Percentiles rank a stretch among this genome's conserved stretches.
These are phyloP conservation scores for Fusarium clavum DNA, from an alignment of 2,329 filamentous ascomycete genomes.

Conservation along the genomic window DNA sequence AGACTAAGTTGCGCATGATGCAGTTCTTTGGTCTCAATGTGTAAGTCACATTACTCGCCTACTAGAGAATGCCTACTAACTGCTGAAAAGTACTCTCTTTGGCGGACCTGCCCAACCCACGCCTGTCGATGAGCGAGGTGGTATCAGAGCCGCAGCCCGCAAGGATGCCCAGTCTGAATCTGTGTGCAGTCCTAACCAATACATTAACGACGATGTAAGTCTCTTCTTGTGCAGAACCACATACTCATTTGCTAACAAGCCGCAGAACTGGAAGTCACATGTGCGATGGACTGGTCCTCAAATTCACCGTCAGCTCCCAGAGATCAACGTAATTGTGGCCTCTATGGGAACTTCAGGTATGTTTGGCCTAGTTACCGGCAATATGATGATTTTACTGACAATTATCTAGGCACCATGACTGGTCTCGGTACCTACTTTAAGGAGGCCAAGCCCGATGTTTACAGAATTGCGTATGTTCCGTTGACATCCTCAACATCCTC, in stretches of 20 bases:
- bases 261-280: constrained; percentile 65
- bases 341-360: constrained; percentile 62
- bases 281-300: constrained; percentile 70
- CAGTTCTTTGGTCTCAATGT: constrained; percentile 51
- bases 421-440: constrained; percentile 65
- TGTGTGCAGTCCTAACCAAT: constrained; percentile 50
- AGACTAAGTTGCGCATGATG: constrained; percentile 49
- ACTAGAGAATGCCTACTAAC: constrained; percentile 3
- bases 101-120: constrained; percentile 52
- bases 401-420: constrained; percentile 56
- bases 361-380: too few species aligned
- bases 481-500: rapidly evolving
- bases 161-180: constrained; percentile 48
- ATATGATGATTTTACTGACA: too few species aligned
- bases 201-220: constrained; percentile 50
- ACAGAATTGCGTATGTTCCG: constrained; percentile 48
- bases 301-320: constrained; percentile 65
- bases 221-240: rapidly evolving
- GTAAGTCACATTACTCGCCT: constrained; percentile 35
- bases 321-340: constrained; percentile 66
- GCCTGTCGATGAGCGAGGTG: constrained; percentile 49
- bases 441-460: constrained; percentile 61
- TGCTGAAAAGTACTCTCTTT: constrained; percentile 45
- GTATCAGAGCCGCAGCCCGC: constrained; percentile 47
- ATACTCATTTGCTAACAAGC: neutral